A percentile compares a stretch with the other conserved stretches of the same genome.
Conservation (phyloP, 1,139 yeast genomes). For the Scheffersomyces stambukii region DNA sequence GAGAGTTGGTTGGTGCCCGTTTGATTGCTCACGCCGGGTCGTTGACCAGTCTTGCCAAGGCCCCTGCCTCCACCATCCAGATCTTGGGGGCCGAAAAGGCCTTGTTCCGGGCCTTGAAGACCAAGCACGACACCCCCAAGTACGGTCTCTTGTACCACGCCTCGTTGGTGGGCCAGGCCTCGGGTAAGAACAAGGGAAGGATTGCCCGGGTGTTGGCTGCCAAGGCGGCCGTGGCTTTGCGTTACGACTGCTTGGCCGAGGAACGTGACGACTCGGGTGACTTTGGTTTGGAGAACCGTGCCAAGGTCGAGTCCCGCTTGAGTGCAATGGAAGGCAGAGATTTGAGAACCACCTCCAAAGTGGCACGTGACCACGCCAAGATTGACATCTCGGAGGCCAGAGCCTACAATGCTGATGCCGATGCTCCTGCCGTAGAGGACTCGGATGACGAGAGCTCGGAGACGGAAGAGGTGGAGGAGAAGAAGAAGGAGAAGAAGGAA, state of each 20-base stretch:
- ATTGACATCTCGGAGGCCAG: conserved; percentile 78
- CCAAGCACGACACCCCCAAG: conserved; percentile 98
- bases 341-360: conserved; percentile 75
- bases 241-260: conserved; percentile 96
- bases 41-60: conserved; percentile 90
- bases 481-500: conserved; percentile 21
- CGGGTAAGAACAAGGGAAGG: conserved; percentile 97
- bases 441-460: conserved; percentile 46
- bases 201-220: conserved; percentile 99
- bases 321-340: conserved; percentile 96
- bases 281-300: conserved; percentile 86
- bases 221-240: conserved; percentile 92
- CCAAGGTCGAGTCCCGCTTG: conserved; percentile 90
- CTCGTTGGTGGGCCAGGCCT: conserved; percentile 92
- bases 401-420: conserved; percentile 94
- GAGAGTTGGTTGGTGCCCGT: conserved; percentile 98
- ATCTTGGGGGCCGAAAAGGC: conserved; percentile 99
- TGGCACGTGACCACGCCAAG: conserved; percentile 73
- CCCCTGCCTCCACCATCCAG: conserved; percentile 98
- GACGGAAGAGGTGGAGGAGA: conserved; percentile 33
- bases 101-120: conserved; percentile 94
- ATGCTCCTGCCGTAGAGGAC: conserved; percentile 53
- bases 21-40: conserved; percentile 98
- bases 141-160: conserved; percentile 97
- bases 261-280: conserved; percentile 95